Conservation (phyloP, 257 asterid genomes). For the Rhazya stricta region DNA sequence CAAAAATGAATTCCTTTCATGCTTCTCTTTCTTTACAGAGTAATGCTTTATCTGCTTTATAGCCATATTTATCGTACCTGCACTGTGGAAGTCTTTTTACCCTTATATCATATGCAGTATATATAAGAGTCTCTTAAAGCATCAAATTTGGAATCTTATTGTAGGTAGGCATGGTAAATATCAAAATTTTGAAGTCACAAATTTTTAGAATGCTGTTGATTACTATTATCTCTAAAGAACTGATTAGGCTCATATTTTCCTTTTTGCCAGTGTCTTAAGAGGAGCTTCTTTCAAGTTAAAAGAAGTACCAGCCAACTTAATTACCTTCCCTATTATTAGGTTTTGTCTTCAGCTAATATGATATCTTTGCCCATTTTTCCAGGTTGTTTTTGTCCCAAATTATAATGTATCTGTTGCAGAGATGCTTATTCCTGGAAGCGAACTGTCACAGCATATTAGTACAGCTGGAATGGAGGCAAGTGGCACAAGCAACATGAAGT, state of each 20-base stretch:
- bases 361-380: constrained; percentile 15
- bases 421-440: constrained; percentile 98
- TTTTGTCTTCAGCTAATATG: constrained; percentile 4
- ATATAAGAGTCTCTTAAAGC: not conserved
- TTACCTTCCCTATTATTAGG: not conserved
- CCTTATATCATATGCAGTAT: not conserved
- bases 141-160: not conserved
- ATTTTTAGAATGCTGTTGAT: constrained; percentile 1
- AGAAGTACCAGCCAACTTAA: not conserved
- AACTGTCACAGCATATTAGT: constrained; percentile 94
- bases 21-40: not conserved
- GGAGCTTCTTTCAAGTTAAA: not conserved
- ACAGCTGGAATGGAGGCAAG: constrained; percentile 99
- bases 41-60: not conserved
- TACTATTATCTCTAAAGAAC: not conserved
- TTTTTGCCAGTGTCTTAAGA: not conserved
- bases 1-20: not conserved
- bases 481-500: constrained; percentile 99
- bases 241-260: not conserved
- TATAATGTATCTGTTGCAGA: constrained; percentile 98
- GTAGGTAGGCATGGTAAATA: not conserved
- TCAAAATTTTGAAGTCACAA: not conserved
- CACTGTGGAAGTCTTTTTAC: not conserved
- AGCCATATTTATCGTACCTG: not conserved
- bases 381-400: constrained; percentile 96